These are phyloP conservation scores for Cordia subcordata DNA, from an alignment of 257 asterid genomes.

Conservation along the genomic window DNA sequence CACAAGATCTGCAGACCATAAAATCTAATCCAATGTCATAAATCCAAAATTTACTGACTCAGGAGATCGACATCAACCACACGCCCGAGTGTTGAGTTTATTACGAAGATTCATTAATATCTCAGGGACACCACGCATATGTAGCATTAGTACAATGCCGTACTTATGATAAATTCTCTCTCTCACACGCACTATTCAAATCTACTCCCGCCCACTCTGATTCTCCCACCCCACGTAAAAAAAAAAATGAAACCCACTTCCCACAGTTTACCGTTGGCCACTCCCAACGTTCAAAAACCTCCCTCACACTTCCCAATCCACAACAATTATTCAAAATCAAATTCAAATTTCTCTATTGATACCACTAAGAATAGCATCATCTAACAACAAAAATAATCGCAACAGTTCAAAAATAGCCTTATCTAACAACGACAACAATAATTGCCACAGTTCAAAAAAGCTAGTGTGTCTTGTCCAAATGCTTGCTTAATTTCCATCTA, in stretches of 20 bases:
- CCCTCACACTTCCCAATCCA: constrained; percentile 33
- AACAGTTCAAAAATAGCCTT: constrained; percentile 11
- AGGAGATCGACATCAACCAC: too few species aligned
- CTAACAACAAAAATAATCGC: constrained; percentile 28
- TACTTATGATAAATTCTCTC: too few species aligned
- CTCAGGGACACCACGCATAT: too few species aligned
- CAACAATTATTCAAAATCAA: constrained; percentile 76
- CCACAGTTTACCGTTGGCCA: constrained; percentile 26
- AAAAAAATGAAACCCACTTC: too few species aligned
- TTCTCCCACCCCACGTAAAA: too few species aligned
- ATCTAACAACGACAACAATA: constrained; percentile 23
- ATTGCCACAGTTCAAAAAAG: constrained; percentile 13
- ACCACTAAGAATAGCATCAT: constrained; percentile 20
- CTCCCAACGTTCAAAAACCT: constrained; percentile 6
- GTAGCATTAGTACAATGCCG: too few species aligned
- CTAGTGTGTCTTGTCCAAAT: too few species aligned
- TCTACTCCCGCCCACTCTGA: constrained; percentile 16
- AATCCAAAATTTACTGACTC: too few species aligned
- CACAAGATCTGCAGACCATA: too few species aligned
- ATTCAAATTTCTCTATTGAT: constrained; percentile 47
- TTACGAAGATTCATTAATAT: too few species aligned
- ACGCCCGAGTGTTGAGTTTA: too few species aligned
- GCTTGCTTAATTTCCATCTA: neutral
- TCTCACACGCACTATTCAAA: constrained; percentile 8
- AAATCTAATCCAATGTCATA: too few species aligned